Evolutionary conservation across 2,329 filamentous ascomycete species (phyloP), one percentile per base, ranked within the genome.

Genomic region (Diaporthe destruens): DNA sequence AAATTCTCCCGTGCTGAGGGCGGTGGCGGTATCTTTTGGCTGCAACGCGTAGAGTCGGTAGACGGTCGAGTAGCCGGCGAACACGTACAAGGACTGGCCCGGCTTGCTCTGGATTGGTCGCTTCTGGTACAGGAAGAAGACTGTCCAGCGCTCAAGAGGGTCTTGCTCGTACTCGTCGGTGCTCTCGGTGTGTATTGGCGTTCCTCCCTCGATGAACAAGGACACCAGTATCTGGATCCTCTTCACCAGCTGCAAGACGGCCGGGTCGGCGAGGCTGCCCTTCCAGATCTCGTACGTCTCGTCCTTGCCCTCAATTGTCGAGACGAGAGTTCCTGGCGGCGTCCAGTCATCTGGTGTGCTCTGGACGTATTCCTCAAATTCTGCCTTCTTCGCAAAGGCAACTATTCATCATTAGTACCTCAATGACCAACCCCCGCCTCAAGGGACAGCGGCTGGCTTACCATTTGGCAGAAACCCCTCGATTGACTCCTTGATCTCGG

Each of bases 171-270:
- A 90, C 2, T 85, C 82, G 11, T 74, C 73, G 14, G 61, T 66
- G 14, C 67, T 66, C 39, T 74, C 69, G 5, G 82, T 82, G 6
- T 86, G 81, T 57, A 98, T 91, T 49, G 90, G 90, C 6, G 90
- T 93, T n/a, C 95, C 96, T 36, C 94, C 96, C 81, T 99, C 97
- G 74, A 99, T 98, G 81, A 95, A 97, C 73, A 98, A 87, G 20
- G 94, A 90, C 6, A 95, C 90, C 47, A 97, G 85, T 71, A 98
- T 90, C 83, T 98, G 95, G 75, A 97, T 89, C 68, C 95, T 94
- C 74, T 90, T 90, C 78, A 98, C 86, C 51, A 98, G 85, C 77
- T 91, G 87, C 78, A 89, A 89, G 54, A 97, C 90, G 20, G 87
- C 87, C 0, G 88, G 84, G 79, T 98, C 92, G 2, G 88, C 86